Evolutionary conservation across 371 early-diverging fungal genomes (phyloP), one percentile per base, ranked within the genome.

Genomic region (Actinomucor elegans): DNA sequence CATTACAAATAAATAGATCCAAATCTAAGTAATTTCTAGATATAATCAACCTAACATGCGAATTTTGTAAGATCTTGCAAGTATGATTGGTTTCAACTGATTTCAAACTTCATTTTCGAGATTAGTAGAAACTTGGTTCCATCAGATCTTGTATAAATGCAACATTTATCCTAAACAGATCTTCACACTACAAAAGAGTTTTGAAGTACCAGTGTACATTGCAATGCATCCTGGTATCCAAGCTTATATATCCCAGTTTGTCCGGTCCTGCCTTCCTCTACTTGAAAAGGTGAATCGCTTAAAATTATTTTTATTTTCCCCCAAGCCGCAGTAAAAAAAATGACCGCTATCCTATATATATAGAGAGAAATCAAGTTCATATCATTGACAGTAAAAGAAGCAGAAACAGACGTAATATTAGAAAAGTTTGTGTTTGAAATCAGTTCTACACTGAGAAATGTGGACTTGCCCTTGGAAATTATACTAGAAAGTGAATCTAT

Each of bases 371-470:
- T 80, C 12, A 55, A 57, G 31, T 57, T 48, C 18, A 55, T 85
- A 7, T 45, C 67, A n/a, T 7, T 83, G 9, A 66, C 67, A 2
- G 62, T 85, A 4, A 47, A 51, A 44, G 49, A 55, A 5, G 27
- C 45, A 9, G 43, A 48, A 20, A n/a, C 44, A 0, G 44, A 46
- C 3, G 42, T 23, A 8, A 66, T 72, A 0, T 28, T 80, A 8
- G 81, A 85, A 44, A 71, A 75, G 26, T 83, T 80, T 61, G 78
- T 77, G 5, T 76, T 85, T 50, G 73, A 81, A 38, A 62, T 82
- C 10, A 53, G 68, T 38, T 61, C 78, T 0, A 26, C 71, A 1
- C 31, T 73, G 2, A 28, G 41, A 0, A 24, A 11, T 2, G 21
- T 48, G 5, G 33, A 52, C 21, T 49, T 47, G 1, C 52, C 64